Conservation (phyloP, 495 filamentous ascomycete genomes). For the Oleoguttula mirabilis region DNA sequence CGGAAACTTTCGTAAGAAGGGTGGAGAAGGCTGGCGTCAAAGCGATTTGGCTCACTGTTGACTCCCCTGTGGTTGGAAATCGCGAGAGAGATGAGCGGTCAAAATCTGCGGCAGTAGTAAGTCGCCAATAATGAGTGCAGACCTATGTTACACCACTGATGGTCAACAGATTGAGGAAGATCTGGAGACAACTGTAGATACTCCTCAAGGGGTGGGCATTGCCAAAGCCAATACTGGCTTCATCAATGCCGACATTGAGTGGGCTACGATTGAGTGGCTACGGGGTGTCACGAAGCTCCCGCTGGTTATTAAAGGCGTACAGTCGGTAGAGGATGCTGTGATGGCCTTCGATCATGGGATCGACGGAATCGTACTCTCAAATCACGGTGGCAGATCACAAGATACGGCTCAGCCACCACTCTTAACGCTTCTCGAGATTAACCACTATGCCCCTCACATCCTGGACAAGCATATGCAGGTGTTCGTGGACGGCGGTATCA, state of each 20-base stretch:
- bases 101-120: not conserved
- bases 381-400: constrained; percentile 57
- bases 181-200: not conserved
- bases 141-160: too few relatives aligned
- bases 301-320: constrained; percentile 53
- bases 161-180: constrained; percentile 1
- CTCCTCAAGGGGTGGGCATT: not conserved
- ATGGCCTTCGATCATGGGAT: constrained; percentile 42
- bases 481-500: constrained; percentile 42
- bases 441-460: constrained; percentile 43
- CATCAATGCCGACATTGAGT: constrained; percentile 10
- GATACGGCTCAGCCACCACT: constrained; percentile 53
- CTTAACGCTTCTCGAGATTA: constrained; percentile 50
- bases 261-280: constrained; percentile 38
- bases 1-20: constrained; percentile 40
- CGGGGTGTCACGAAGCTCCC: constrained; percentile 33
- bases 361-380: constrained; percentile 49
- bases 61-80: constrained; percentile 23
- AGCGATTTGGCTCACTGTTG: constrained; percentile 25
- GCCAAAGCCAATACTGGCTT: constrained; percentile 1
- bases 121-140: too few relatives aligned
- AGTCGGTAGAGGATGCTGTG: constrained; percentile 46
- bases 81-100: constrained; percentile 22
- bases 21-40: constrained; percentile 12
- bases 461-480: constrained; percentile 46